Evolutionary conservation across 1,284 basidiomycete genomes (phyloP).

Genomic region (Xanthoconium separans): DNA sequence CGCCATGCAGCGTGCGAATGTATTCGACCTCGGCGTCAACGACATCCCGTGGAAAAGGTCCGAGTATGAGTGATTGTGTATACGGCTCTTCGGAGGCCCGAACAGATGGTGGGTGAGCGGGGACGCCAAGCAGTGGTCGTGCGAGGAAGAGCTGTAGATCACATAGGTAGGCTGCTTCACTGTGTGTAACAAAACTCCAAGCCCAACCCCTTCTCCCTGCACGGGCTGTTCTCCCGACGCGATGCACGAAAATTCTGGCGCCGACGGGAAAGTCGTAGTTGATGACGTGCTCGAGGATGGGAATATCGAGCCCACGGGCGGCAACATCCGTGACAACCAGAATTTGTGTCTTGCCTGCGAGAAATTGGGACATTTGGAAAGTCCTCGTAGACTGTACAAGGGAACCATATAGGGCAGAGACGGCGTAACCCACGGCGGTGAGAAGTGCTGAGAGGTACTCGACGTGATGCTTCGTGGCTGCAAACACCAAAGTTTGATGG

Average conservation of each 20-base stretch:
- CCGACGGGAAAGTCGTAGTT: slow-evolving; percentile 98
- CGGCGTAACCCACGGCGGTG: slow-evolving; percentile 82
- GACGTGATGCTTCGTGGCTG: slow-evolving; percentile 99
- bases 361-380: slow-evolving; percentile 91
- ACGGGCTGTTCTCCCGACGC: slow-evolving; percentile 95
- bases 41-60: slow-evolving; percentile 78
- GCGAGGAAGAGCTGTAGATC: slow-evolving; percentile 96
- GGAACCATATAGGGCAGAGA: slow-evolving; percentile 97
- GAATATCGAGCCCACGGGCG: slow-evolving; percentile 95
- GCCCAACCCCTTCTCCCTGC: slow-evolving; percentile 95
- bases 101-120: slow-evolving; percentile 25
- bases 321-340: slow-evolving; percentile 98
- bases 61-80: slow-evolving; percentile 73
- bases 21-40: slow-evolving; percentile 88
- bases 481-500: slow-evolving; percentile 94
- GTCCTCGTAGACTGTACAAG: slow-evolving; percentile 91
- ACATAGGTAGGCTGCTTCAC: slow-evolving; percentile 87
- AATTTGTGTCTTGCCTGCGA: slow-evolving; percentile 78
- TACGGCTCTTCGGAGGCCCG: slow-evolving; percentile 56
- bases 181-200: slow-evolving; percentile 87
- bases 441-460: slow-evolving; percentile 89
- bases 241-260: slow-evolving; percentile 92
- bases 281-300: slow-evolving; percentile 91
- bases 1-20: slow-evolving; percentile 65
- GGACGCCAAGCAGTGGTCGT: slow-evolving; percentile 65